These are phyloP conservation scores for Artemisia tridentata DNA, from an alignment of 129 eudicot species.

Conservation along the genomic window DNA sequence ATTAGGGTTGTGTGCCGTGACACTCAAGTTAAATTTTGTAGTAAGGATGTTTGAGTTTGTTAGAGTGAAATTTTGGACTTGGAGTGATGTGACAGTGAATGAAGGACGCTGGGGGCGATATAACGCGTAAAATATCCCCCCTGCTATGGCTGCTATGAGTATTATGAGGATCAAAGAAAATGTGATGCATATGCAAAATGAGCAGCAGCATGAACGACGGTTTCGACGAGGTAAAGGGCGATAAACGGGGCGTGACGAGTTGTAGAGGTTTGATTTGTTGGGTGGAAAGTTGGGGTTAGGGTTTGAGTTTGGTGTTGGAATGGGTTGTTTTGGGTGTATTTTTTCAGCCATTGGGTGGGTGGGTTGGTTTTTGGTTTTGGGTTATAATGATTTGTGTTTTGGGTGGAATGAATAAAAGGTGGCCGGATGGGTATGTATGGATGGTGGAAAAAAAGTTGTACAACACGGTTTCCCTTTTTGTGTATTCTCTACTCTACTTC, in stretches of 20 bases:
- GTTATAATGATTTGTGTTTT: background rate
- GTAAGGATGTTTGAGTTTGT: conserved; percentile 43
- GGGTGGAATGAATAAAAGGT: background rate
- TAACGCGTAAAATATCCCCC: conserved; percentile 53
- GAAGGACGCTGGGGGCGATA: conserved; percentile 83
- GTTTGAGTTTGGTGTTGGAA: conserved; percentile 17
- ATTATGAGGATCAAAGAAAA: conserved; percentile 43
- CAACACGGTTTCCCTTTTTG: conserved; percentile 8
- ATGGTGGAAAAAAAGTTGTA: background rate
- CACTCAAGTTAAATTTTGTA: conserved; percentile 52
- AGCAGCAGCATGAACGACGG: conserved; percentile 63
- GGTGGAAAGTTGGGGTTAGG: conserved; percentile 37
- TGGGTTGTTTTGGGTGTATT: conserved; percentile 49
- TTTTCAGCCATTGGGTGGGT: conserved; percentile 49
- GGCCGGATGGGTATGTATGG: background rate
- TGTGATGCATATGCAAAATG: conserved; percentile 57
- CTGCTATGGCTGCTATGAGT: conserved; percentile 61
- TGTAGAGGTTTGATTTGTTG: conserved; percentile 65
- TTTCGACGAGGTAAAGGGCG: conserved; percentile 62
- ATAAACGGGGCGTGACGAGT: conserved; percentile 58
- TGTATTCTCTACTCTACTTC: background rate
- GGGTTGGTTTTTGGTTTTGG: background rate
- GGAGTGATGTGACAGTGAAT: conserved; percentile 62
- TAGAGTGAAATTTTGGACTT: conserved; percentile 55
- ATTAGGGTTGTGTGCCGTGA: conserved; percentile 67